These are phyloP conservation scores for Thymus mandschuricus DNA, from an alignment of 257 asterid species.

Conservation along the genomic window DNA sequence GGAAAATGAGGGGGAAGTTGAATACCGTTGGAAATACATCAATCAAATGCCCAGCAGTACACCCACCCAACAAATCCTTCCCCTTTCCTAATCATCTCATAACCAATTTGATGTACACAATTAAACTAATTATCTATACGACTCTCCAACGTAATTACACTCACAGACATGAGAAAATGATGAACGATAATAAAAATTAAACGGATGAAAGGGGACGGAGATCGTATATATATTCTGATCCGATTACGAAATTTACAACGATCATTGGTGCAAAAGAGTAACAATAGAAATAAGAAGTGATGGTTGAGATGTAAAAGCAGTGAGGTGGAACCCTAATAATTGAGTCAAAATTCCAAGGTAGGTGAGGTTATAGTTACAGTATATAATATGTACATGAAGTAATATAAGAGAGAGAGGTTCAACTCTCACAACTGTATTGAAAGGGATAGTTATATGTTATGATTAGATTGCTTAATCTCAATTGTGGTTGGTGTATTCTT, in stretches of 20 bases:
- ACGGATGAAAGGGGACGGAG: not conserved
- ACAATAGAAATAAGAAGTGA: too few species aligned
- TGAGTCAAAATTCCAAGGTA: not conserved
- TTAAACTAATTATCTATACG: not conserved
- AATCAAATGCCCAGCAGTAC: not conserved
- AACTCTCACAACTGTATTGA: slow-evolving; percentile 8
- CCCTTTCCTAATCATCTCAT: slow-evolving; percentile 10
- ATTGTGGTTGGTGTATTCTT: slow-evolving; percentile 5
- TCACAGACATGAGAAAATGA: not conserved
- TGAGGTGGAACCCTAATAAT: too few species aligned
- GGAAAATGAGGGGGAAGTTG: not conserved
- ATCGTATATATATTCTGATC: too few species aligned
- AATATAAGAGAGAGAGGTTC: not conserved
- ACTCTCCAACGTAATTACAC: not conserved
- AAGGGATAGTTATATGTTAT: not conserved
- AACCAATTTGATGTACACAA: slow-evolving; percentile 4
- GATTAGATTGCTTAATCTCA: not conserved
- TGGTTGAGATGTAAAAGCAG: too few species aligned
- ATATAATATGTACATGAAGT: not conserved
- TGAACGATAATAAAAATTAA: not conserved
- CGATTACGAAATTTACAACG: too few species aligned
- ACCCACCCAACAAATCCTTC: slow-evolving; percentile 17
- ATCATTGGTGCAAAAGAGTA: too few species aligned
- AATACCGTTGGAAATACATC: slow-evolving; percentile 5
- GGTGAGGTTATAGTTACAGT: not conserved